phyloP scores from a whole-genome alignment of 306 rosid genomes.

The Cucurbita ficifolia region DNA sequence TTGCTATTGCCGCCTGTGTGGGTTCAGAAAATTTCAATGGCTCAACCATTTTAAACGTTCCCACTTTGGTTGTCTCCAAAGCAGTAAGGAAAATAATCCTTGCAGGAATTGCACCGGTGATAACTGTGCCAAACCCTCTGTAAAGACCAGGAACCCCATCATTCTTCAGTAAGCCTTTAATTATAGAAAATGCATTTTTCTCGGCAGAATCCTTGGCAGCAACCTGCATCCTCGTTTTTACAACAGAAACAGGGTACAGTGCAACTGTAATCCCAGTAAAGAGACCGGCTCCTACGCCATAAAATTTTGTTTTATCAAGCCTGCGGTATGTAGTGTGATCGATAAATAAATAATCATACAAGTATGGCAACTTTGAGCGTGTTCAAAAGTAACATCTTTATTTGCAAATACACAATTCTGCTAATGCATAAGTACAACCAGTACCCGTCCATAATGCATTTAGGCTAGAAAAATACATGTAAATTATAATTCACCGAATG shows the following conservation, averaged over 20 bases:
- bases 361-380: constrained; percentile 3
- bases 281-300: constrained; percentile 74
- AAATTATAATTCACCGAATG: neutral
- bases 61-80: constrained; percentile 68
- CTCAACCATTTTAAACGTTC: constrained; percentile 48
- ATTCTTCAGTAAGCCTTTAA: constrained; percentile 52
- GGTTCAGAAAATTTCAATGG: constrained; percentile 69
- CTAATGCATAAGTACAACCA: neutral
- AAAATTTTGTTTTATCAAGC: constrained; percentile 74
- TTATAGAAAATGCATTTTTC: constrained; percentile 52
- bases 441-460: neutral
- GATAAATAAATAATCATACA: constrained; percentile 4
- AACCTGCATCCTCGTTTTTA: constrained; percentile 84
- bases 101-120: constrained; percentile 76
- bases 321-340: constrained; percentile 28
- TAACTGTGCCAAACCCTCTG: constrained; percentile 72
- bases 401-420: neutral
- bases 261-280: constrained; percentile 76
- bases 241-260: constrained; percentile 76
- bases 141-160: constrained; percentile 85
- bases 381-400: neutral
- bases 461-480: neutral
- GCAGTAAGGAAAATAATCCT: constrained; percentile 73
- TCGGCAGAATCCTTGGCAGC: constrained; percentile 60
- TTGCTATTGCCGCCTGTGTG: constrained; percentile 67